Base-by-base conservation (phyloP, 495 filamentous ascomycete species). In the Xylaria scruposa region DNA sequence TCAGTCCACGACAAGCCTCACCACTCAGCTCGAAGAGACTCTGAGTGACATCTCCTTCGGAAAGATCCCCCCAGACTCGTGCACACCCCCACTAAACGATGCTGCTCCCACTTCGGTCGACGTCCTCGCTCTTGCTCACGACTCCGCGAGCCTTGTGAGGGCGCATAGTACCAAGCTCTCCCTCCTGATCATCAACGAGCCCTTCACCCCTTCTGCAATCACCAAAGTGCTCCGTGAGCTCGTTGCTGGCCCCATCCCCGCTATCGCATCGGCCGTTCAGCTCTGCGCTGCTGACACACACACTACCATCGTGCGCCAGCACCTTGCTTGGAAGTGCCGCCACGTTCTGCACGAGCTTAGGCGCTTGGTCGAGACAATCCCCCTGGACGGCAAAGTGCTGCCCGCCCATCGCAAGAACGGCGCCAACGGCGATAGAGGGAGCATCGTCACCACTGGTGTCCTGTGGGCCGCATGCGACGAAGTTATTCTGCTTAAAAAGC, bases 161-260 rank as follows among this genome's bases (percentile, higher is more conserved):
- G 92, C 94, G 0, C 94, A 97, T 75, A 88, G 90, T 7, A 97
- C 94, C 42, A 97, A 96, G 63, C 86, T 97, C 31, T 94, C 92
- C 0, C 89, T 97, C 19, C 87, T 97, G 2, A 87, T 94, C 2
- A 92, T 97, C 74, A 96, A 90, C 68, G 87, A 91, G 19, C 94
- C 94, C 0, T 96, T 97, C 79, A 94, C 94, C 0, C 89, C 91
- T 5, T 88, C 91, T 0, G 94, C 93, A 17, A 88, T 96, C 38
- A 79, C 70, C 58, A 89, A 83, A 15, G 88, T 95, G 17, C 82
- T 97, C 8, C 86, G 87, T 9, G 88, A 91, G 26, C 80, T 95
- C 5, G 86, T 88, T 44, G 85, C 88, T 26, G 88, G 88, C 12
- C 88, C 91, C 8, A 84, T 97, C 0, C 92, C 92, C 3, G 91